Evolutionary conservation across 2,329 filamentous ascomycete genomes (phyloP), one percentile per base, ranked within the genome.

Genomic region (Teratosphaeria epicoccoides): DNA sequence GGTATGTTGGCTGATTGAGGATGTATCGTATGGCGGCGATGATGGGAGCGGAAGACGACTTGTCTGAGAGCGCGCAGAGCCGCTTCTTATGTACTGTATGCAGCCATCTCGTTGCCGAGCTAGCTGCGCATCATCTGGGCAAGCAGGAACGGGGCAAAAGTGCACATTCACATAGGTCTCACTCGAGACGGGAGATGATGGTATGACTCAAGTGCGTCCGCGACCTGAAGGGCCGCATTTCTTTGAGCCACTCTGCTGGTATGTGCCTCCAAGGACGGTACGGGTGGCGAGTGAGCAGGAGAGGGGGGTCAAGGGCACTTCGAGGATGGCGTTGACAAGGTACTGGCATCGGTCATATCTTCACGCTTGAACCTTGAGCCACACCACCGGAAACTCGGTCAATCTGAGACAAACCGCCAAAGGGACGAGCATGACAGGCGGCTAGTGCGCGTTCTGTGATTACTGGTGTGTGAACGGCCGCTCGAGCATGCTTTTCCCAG

Each of bases 111-210:
- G 46, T 37, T 20, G 14, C 24, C 46, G 25, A 48, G 28, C 24
- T 24, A 29, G 24, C 11, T 28, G 24, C 25, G 12, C 46, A 48
- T 48, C 46, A 48, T 48, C 46, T 48, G 46, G 46, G 22, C 46
- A 40, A 40, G n/a, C 17, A 40, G n/a, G 14, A 14, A 37, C 25
- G 22, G 25, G 28, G 2, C 2, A 26, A 22, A 12, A 6, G 25
- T 23, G 46, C 46, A 26, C 23, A 24, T 48, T 24, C 46, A 48
- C 46, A 28, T 48, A 33, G 46, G 46, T 48, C 46, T 48, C 46
- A 48, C 46, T 48, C 28, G 24, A 28, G 12, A 17, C 23, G 44
- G 44, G 44, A 46, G 17, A 48, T 48, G 46, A 48, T 37, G 22
- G 11, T 24, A 28, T 48, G 46, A 48, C 46, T 48, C 46, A 48